Percentiles rank a stretch among this genome's conserved stretches.
phyloP scores from a whole-genome alignment of 208 protist species.

The Crithidia brevicula region DNA sequence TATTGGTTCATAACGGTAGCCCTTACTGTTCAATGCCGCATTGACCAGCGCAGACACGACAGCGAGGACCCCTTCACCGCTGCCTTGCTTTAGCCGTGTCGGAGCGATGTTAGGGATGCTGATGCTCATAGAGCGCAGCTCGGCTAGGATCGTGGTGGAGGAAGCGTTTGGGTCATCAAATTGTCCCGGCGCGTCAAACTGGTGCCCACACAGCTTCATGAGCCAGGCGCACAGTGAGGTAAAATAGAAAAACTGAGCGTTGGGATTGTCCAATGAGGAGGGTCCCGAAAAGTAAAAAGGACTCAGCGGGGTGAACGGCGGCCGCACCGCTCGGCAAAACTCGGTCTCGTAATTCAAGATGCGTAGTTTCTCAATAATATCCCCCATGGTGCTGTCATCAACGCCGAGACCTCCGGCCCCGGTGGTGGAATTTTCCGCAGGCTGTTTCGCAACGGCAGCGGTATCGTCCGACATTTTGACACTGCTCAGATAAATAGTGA shows the following conservation, averaged over 20 bases:
- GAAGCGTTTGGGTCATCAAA: conserved; percentile 92
- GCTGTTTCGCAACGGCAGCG: conserved; percentile 1
- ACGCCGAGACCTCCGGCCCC: conserved; percentile 21
- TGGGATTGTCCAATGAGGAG: conserved; percentile 86
- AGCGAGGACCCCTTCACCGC: conserved; percentile 78
- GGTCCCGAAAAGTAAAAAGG: conserved; percentile 80
- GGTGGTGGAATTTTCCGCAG: conserved; percentile 6
- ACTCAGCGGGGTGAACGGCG: conserved; percentile 84
- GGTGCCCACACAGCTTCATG: conserved; percentile 78
- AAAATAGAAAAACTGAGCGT: conserved; percentile 92
- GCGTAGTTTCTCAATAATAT: conserved; percentile 87
- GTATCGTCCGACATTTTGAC: conserved; percentile 26
- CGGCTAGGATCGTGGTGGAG: conserved; percentile 82
- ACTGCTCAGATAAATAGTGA: conserved; percentile 35
- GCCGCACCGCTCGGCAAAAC: conserved; percentile 76
- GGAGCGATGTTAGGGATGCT: conserved; percentile 76
- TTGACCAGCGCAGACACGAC: conserved; percentile 78
- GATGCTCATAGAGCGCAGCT: conserved; percentile 78
- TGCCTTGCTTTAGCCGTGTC: conserved; percentile 85
- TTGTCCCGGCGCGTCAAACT: conserved; percentile 77
- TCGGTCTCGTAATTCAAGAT: conserved; percentile 83
- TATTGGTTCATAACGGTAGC: conserved; percentile 64
- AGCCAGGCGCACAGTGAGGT: conserved; percentile 89
- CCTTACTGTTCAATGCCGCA: conserved; percentile 63
- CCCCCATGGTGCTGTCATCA: conserved; percentile 82